Evolutionary conservation across 805 yeast genomes (phyloP), one percentile per base, ranked within the genome.

Genomic region (Schwanniomyces polymorphus): DNA sequence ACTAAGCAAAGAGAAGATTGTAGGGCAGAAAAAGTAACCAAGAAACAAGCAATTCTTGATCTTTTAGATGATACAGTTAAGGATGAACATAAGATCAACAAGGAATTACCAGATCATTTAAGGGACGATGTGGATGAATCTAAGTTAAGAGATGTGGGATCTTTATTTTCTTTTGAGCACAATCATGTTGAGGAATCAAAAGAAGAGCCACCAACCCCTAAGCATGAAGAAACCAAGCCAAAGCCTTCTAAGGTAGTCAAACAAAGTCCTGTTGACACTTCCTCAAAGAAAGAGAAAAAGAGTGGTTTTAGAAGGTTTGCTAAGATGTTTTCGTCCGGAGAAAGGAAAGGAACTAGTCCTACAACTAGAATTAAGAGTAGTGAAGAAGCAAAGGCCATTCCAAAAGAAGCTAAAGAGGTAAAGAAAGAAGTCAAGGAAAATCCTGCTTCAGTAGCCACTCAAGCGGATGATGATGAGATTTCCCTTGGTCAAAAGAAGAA

Each of bases 91-190:
- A 70, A 67, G 45, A 76, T 80, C 55, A 79, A 79, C 54, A 59
- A 53, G 11, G 76, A 70, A 46, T 71, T 78, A 50, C 85, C 85
- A 10, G 81, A 76, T 42, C 85, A 80, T 61, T 66, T 80, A 56
- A 71, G 67, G 49, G 60, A 47, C 14, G 62, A 63, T 5, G 54
- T 73, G 11, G 63, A 70, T 48, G 77, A 72, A 49, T 50, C 53
- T 40, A 62, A 63, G 49, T 56, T 72, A 31, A 61, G 63, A 29
- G 78, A 73, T 51, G 67, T 73, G 16, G 63, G 70, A 4, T 70
- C 76, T 1, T 56, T 73, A 16, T 73, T 73, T 49, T 58, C 72
- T 1, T 68, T 55, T 12, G 74, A 68, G 31, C 62, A 55, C 41
- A 56, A 57, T 9, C 46, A 23, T 12, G 45, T 47, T 25, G 46